Evolutionary conservation across 140 eudicot genomes (phyloP).

Genomic region (Oenanthe javanica): DNA sequence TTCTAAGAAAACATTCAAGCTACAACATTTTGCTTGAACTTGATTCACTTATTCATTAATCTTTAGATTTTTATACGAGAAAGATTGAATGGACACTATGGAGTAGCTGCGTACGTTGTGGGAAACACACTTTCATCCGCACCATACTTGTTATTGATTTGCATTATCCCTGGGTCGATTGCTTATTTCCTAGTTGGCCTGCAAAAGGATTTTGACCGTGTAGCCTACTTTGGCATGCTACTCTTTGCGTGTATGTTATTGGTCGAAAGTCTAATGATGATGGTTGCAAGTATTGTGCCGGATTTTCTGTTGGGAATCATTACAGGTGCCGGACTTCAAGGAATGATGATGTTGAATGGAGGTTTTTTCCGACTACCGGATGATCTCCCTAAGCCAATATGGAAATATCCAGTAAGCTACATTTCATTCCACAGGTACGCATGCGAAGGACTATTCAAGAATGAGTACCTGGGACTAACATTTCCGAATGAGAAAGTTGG

Average conservation of each 20-base stretch:
- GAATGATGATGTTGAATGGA: constrained; percentile 23
- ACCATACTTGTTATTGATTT: constrained; percentile 26
- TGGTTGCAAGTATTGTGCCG: constrained; percentile 24
- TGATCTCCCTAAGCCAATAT: constrained; percentile 24
- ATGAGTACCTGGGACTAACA: constrained; percentile 30
- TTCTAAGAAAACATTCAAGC: background rate
- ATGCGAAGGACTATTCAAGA: constrained; percentile 25
- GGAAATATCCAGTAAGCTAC: constrained; percentile 30
- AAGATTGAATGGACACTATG: constrained; percentile 40
- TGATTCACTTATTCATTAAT: background rate
- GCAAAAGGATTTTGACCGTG: constrained; percentile 14
- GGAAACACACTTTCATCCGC: constrained; percentile 31
- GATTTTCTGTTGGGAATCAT: constrained; percentile 32
- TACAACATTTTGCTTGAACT: background rate
- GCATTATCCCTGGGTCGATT: constrained; percentile 27
- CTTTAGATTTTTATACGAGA: constrained; percentile 29
- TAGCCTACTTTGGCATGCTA: constrained; percentile 21
- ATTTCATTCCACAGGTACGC: constrained; percentile 28
- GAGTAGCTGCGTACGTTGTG: constrained; percentile 29
- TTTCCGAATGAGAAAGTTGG: constrained; percentile 22
- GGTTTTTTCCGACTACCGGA: constrained; percentile 27
- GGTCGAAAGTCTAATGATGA: constrained; percentile 35
- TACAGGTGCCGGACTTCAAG: constrained; percentile 28
- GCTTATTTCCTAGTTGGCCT: constrained; percentile 33
- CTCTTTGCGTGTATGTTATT: constrained; percentile 18